These are phyloP conservation scores for Oryza meyeriana DNA, from an alignment of 176 grass and related monocot species.

Conservation along the genomic window DNA sequence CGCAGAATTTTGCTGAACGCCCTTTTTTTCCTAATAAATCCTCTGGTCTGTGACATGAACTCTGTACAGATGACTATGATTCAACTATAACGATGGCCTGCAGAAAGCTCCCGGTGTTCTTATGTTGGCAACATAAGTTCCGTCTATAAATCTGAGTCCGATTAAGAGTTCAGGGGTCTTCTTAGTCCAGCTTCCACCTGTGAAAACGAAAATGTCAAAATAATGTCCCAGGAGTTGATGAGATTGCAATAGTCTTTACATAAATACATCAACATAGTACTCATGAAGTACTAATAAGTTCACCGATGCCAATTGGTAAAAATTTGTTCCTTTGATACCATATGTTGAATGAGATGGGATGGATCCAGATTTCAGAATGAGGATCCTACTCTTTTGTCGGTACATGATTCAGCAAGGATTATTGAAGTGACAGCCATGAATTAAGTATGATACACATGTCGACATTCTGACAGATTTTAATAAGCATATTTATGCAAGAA, in stretches of 20 bases:
- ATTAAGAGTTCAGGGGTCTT: conserved; percentile 47
- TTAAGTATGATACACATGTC: neutral
- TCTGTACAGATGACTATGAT: conserved; percentile 35
- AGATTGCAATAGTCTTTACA: neutral
- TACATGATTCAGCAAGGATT: neutral
- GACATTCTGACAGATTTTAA: neutral
- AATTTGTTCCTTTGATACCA: neutral
- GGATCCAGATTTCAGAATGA: neutral
- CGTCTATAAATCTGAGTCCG: conserved; percentile 1
- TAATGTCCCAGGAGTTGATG: neutral
- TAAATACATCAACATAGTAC: neutral
- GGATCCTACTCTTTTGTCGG: too few species aligned
- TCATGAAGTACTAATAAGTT: neutral
- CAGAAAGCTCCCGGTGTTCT: neutral
- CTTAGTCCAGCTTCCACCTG: conserved; percentile 56
- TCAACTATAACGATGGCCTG: conserved; percentile 4
- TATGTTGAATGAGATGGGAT: neutral
- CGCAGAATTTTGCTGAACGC: conserved; percentile 9
- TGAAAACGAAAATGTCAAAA: conserved; percentile 3
- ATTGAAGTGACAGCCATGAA: neutral
- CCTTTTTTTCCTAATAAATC: neutral
- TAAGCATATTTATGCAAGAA: neutral
- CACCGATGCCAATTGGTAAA: neutral
- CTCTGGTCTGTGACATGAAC: neutral
- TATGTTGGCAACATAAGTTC: conserved; percentile 10